Percentiles rank a stretch among this genome's conserved stretches.
Evolutionary conservation across 306 rosid species (phyloP).

Genomic region (Alnus glutinosa): DNA sequence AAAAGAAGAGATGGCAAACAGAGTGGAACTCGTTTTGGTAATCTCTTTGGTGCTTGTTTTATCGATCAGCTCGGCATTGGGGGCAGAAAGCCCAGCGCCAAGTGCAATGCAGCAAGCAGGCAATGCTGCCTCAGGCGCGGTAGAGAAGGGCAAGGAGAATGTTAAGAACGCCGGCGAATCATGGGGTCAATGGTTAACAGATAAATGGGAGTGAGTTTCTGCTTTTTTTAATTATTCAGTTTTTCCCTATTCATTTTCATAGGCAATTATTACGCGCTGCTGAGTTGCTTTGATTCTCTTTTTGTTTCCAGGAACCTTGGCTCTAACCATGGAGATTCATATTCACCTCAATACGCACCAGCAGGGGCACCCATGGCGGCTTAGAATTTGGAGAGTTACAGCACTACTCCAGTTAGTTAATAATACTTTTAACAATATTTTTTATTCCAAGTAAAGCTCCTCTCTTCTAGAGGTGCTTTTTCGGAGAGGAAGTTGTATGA

Average conservation of each 20-base stretch:
- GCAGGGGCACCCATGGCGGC: not conserved
- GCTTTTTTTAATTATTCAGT: too few relatives aligned
- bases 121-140: too few relatives aligned
- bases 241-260: too few relatives aligned
- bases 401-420: too few relatives aligned
- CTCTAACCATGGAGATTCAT: not conserved
- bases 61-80: slow-evolving; percentile 22
- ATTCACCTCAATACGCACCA: not conserved
- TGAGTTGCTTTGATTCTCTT: not conserved
- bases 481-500: not conserved
- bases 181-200: slow-evolving; percentile 18
- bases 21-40: slow-evolving; percentile 13
- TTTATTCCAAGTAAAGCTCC: not conserved
- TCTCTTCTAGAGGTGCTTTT: not conserved
- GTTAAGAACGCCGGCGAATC: not conserved
- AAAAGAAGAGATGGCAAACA: slow-evolving; percentile 31
- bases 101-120: not conserved
- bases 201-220: not conserved
- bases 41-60: slow-evolving; percentile 26
- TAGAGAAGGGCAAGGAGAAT: too few relatives aligned
- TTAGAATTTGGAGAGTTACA: not conserved
- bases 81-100: slow-evolving; percentile 13
- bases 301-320: not conserved
- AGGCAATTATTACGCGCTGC: too few relatives aligned
- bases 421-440: too few relatives aligned